Base-by-base conservation (phyloP, 2,329 filamentous ascomycete genomes). In the Capronia americana region DNA sequence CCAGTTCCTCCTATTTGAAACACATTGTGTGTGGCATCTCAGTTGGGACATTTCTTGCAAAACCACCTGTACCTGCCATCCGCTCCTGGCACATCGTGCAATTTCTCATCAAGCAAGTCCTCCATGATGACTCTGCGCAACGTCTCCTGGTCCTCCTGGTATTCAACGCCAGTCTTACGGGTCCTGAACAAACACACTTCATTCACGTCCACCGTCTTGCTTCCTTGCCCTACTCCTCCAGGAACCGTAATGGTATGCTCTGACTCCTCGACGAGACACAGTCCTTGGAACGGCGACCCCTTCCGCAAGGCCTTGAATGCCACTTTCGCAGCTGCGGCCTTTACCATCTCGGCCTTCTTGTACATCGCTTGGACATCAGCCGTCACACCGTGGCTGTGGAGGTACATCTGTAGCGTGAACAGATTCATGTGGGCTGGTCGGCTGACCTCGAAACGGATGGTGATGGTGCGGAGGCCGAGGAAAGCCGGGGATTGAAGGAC, bases 401-500 rank as follows among this genome's bases (percentile, higher is more conserved):
- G 44, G 24, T 57, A 32, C 23, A 57, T 41, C 30, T 64, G 63
- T 17, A 64, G 46, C 5, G 14, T 32, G 38, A 53, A 12, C 26
- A 66, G 26, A 41, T 64, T 56, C 12, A 61, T 14, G 24, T 61
- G 24, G 41, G 20, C 32, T n/a, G 60, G 57, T 30, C 67, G 67
- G 26, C 55, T 4, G 14, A 66, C 64, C 54, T 69, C 64, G n/a
- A 62, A 61, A 23, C 64, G 64, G 50, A 69, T 50, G 24, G 60
- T 66, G 57, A 69, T 32, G 12, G 59, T 66, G 11, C 46, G 32
- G 4, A 66, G 51, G 23, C 20, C 51, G 26, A 69, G 57, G 32
- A 68, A 68, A 30, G 55, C 66, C 4, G 66, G 66, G 12, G 60
- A 54, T 20, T 61, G 28, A n/a, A 48, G 8, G 23, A 66, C 59